Evolutionary conservation across 495 filamentous ascomycete genomes (phyloP).

Genomic region (Penicillium pulvis): DNA sequence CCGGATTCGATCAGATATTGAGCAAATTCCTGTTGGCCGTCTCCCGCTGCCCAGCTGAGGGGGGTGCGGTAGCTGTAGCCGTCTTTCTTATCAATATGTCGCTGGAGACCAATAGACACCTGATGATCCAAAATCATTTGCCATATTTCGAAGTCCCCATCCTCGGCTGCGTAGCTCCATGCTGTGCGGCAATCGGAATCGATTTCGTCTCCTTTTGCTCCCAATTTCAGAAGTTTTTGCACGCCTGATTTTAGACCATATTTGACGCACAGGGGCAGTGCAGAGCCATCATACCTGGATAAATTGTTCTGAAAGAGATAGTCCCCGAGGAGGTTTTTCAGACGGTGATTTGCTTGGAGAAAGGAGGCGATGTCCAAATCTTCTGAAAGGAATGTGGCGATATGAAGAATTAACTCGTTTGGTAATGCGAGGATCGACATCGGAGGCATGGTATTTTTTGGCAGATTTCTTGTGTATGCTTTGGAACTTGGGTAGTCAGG

Average conservation of each 20-base stretch:
- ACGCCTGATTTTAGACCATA: not conserved
- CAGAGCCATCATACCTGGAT: not conserved
- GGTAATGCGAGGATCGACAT: not conserved
- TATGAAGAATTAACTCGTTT: not conserved
- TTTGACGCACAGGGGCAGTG: not conserved
- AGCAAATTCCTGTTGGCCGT: not conserved
- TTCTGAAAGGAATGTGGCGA: not conserved
- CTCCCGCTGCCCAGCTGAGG: not conserved
- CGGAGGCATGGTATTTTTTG: too few species aligned
- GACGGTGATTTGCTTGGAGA: not conserved
- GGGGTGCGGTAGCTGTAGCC: not conserved
- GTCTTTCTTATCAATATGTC: not conserved
- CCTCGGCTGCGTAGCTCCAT: not conserved
- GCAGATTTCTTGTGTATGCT: too few species aligned
- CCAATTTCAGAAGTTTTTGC: not conserved
- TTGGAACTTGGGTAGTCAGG: too few species aligned
- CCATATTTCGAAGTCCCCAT: slow-evolving; percentile 2
- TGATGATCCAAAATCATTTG: slow-evolving; percentile 2
- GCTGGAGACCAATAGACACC: not conserved
- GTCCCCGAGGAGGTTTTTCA: not conserved
- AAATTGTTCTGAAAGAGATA: not conserved
- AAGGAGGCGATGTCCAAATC: not conserved
- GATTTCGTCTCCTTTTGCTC: not conserved
- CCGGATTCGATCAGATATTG: not conserved
- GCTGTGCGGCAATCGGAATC: not conserved